Percentiles rank a stretch among this genome's conserved stretches.
Evolutionary conservation across 228 moss, liverwort and hornwort species (phyloP).

Genomic region (Sphagnum magellanicum): DNA sequence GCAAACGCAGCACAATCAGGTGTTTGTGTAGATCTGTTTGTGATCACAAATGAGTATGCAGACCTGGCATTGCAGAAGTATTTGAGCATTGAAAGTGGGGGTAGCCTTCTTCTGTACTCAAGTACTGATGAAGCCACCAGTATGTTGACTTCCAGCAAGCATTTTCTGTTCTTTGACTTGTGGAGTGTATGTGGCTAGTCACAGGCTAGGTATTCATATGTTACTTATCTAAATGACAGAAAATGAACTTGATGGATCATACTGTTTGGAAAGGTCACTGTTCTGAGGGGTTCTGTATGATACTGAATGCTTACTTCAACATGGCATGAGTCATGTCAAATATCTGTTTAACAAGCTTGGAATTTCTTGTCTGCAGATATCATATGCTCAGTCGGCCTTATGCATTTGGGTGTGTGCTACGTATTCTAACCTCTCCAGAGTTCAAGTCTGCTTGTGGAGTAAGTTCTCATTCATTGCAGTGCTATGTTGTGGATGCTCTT

Average conservation of each 20-base stretch:
- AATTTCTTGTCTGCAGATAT: slow-evolving; percentile 45
- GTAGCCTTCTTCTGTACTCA: slow-evolving; percentile 79
- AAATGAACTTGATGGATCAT: background rate
- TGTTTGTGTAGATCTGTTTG: slow-evolving; percentile 95
- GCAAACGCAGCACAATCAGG: slow-evolving; percentile 89
- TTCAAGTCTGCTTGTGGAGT: slow-evolving; percentile 86
- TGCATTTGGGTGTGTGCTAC: slow-evolving; percentile 86
- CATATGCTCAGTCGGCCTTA: slow-evolving; percentile 98
- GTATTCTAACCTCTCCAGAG: slow-evolving; percentile 83
- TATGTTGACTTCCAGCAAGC: slow-evolving; percentile 21
- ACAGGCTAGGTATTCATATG: too few relatives aligned
- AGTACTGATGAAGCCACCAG: slow-evolving; percentile 91
- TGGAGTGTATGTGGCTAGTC: too few relatives aligned
- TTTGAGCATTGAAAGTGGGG: slow-evolving; percentile 97
- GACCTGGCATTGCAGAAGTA: slow-evolving; percentile 96
- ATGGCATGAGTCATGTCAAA: too few relatives aligned
- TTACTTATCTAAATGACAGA: background rate
- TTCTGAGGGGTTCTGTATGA: too few relatives aligned
- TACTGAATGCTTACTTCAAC: too few relatives aligned
- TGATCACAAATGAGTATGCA: slow-evolving; percentile 97
- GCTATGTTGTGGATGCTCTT: background rate
- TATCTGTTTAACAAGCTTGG: background rate
- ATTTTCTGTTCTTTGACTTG: too few relatives aligned
- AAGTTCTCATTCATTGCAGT: slow-evolving; percentile 17
- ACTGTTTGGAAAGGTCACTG: background rate